Conservation (phyloP, 2,329 filamentous ascomycete species). For the Nemania sp. region DNA sequence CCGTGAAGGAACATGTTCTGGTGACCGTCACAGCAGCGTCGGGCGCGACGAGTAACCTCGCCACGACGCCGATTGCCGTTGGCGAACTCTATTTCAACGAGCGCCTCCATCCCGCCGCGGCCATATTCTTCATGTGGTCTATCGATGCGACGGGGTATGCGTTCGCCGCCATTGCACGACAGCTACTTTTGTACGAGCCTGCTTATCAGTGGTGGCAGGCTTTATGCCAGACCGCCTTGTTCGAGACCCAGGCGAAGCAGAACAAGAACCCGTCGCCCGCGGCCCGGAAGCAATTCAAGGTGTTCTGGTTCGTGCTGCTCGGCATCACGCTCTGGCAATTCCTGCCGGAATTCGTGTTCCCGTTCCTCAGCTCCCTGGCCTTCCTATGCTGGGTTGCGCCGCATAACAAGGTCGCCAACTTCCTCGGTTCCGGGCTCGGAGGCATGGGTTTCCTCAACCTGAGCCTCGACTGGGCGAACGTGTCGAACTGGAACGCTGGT, state of each 20-base stretch:
- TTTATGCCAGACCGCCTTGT: constrained; percentile 59
- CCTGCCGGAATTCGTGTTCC: constrained; percentile 62
- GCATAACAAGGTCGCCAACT: constrained; percentile 60
- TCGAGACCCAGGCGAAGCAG: constrained; percentile 59
- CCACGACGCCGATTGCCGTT: constrained; percentile 56
- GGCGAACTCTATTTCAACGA: constrained; percentile 61
- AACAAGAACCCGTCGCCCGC: constrained; percentile 52
- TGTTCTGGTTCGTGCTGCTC: constrained; percentile 58
- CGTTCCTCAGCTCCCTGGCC: constrained; percentile 61
- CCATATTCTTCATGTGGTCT: constrained; percentile 63
- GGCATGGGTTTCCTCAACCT: constrained; percentile 65
- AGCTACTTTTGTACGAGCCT: constrained; percentile 61
- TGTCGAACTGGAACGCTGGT: constrained; percentile 53
- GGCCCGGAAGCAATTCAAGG: constrained; percentile 56
- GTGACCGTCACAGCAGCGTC: constrained; percentile 58
- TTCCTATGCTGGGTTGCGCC: constrained; percentile 68
- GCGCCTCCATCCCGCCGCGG: constrained; percentile 54
- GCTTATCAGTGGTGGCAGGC: constrained; percentile 57
- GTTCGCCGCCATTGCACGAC: constrained; percentile 59
- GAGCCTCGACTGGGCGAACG: constrained; percentile 63
- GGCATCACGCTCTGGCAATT: constrained; percentile 64
- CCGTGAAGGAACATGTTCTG: constrained; percentile 61
- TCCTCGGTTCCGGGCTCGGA: constrained; percentile 62
- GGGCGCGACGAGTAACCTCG: constrained; percentile 55
- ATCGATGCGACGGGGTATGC: constrained; percentile 63